A percentile compares a stretch with the other conserved stretches of the same genome.
These are phyloP conservation scores for Grigorovia humatica DNA, from an alignment of 805 yeast species.

Conservation along the genomic window DNA sequence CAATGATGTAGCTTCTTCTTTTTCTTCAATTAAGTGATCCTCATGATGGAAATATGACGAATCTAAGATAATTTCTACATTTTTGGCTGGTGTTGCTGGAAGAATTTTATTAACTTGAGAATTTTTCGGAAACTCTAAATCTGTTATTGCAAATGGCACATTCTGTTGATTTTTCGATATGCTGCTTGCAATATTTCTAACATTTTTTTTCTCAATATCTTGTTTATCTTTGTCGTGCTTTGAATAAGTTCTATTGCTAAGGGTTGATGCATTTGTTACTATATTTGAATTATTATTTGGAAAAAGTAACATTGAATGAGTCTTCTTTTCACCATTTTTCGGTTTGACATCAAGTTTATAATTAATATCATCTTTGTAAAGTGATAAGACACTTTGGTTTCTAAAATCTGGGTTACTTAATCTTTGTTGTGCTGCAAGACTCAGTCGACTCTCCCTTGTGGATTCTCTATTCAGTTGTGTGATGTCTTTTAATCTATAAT, in stretches of 20 bases:
- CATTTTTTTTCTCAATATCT: background rate
- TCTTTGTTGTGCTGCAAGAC: constrained; percentile 23
- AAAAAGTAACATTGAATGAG: constrained; percentile 24
- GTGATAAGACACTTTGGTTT: constrained; percentile 24
- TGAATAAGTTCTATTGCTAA: background rate
- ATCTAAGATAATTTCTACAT: constrained; percentile 37
- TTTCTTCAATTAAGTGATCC: background rate
- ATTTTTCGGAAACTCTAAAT: constrained; percentile 36
- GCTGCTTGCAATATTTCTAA: constrained; percentile 6
- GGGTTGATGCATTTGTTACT: background rate
- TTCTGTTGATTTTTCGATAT: constrained; percentile 12
- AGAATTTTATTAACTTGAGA: constrained; percentile 36
- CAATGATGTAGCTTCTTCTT: background rate
- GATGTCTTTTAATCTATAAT: constrained; percentile 16
- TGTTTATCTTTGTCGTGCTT: background rate
- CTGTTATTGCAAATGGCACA: constrained; percentile 20
- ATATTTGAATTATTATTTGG: constrained; percentile 21
- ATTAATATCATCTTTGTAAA: constrained; percentile 17
- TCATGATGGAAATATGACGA: constrained; percentile 21
- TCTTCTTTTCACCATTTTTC: constrained; percentile 5
- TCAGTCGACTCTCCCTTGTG: constrained; percentile 20
- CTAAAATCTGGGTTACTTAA: constrained; percentile 24
- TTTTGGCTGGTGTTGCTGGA: constrained; percentile 63
- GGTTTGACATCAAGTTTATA: constrained; percentile 8
- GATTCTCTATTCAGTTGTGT: constrained; percentile 9